Conservation (phyloP, 345 rosid species). For the Eucalyptus microcorys region DNA sequence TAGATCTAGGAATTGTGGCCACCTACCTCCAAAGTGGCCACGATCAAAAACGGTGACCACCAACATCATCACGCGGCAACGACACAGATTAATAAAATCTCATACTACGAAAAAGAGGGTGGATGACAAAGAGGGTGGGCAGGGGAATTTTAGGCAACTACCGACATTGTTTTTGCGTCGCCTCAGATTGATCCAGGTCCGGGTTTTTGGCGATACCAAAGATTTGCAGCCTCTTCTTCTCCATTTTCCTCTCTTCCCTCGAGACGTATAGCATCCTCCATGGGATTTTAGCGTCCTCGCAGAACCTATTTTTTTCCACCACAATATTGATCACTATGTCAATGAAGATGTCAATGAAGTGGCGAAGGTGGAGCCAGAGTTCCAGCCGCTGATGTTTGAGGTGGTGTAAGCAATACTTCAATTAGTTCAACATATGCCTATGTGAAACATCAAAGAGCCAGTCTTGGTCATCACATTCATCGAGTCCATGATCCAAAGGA, state of each 20-base stretch:
- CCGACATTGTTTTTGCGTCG: accelerated
- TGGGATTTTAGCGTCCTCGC: not conserved
- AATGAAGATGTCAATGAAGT: not conserved
- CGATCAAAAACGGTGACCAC: not conserved
- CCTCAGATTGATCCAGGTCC: too few relatives aligned
- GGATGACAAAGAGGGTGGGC: too few relatives aligned
- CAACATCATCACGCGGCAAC: accelerated
- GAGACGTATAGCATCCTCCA: not conserved
- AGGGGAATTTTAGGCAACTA: too few relatives aligned
- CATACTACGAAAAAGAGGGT: accelerated
- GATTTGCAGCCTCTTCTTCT: not conserved
- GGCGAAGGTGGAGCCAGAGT: not conserved
- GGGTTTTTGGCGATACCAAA: too few relatives aligned
- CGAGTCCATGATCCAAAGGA: not conserved
- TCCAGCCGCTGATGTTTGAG: not conserved
- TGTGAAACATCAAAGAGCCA: constrained; percentile 29
- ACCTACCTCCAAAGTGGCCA: not conserved
- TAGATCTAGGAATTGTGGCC: not conserved
- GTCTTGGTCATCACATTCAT: constrained; percentile 14
- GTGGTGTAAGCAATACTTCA: not conserved
- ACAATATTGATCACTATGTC: not conserved
- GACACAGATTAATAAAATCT: too few relatives aligned
- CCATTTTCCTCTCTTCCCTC: not conserved
- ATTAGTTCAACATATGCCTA: not conserved
- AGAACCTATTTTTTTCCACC: not conserved